Percentiles rank a stretch among this genome's conserved stretches.
phyloP scores from a whole-genome alignment of 2,329 filamentous ascomycete genomes.

The Alternaria brassicicola region DNA sequence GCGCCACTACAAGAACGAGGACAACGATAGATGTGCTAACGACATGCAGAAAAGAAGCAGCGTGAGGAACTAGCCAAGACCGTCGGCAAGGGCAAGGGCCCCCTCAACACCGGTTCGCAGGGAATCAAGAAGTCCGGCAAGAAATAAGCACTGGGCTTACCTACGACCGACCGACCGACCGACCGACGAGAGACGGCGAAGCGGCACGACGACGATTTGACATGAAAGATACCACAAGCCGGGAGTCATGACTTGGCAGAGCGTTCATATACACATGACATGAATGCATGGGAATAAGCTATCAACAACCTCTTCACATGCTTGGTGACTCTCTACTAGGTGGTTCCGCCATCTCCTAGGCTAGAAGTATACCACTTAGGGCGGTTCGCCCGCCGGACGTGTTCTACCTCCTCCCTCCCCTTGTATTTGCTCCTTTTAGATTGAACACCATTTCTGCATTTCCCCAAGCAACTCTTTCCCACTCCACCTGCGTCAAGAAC shows the following conservation, averaged over 20 bases:
- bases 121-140: slow-evolving; percentile 99
- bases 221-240: slow-evolving; percentile 36
- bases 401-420: background rate
- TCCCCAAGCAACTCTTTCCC: slow-evolving; percentile 57
- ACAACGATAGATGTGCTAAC: slow-evolving; percentile 1
- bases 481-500: slow-evolving; percentile 56
- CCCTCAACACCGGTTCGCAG: slow-evolving; percentile 80
- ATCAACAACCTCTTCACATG: background rate
- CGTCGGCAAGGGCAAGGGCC: slow-evolving; percentile 79
- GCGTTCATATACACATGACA: slow-evolving; percentile 24
- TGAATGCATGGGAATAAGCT: slow-evolving; percentile 27
- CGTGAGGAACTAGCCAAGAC: slow-evolving; percentile 72
- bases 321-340: background rate
- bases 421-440: slow-evolving; percentile 7
- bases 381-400: background rate
- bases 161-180: background rate
- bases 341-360: background rate
- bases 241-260: slow-evolving; percentile 30
- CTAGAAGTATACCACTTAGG: background rate
- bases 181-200: background rate
- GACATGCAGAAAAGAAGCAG: slow-evolving; percentile 62
- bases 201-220: slow-evolving; percentile 21
- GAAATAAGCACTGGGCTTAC: slow-evolving; percentile 63
- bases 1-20: background rate
- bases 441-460: slow-evolving; percentile 55